Evolutionary conservation across 352 stramenopile genomes (phyloP).

Genomic region (Pythium biforme): DNA sequence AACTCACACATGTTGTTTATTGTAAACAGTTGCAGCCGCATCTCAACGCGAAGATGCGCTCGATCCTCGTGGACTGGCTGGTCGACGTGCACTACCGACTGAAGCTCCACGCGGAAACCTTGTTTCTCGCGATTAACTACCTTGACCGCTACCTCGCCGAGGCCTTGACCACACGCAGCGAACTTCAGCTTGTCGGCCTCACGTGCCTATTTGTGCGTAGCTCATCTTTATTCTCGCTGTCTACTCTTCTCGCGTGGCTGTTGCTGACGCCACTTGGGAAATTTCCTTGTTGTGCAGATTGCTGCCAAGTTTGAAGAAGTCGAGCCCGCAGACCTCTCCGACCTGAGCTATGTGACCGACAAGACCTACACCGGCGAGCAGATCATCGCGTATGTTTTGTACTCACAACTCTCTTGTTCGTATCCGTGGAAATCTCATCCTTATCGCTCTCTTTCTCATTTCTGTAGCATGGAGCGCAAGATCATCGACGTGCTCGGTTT

Average conservation of each 20-base stretch:
- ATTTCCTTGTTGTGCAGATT: conserved; percentile 40
- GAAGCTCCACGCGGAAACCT: conserved; percentile 95
- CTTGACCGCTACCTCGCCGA: conserved; percentile 97
- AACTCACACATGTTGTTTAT: neutral
- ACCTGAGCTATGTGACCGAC: conserved; percentile 99
- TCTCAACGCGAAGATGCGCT: conserved; percentile 58
- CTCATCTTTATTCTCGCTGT: neutral
- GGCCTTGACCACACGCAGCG: conserved; percentile 84
- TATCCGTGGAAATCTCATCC: neutral
- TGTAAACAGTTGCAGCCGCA: conserved; percentile 23
- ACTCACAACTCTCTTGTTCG: neutral
- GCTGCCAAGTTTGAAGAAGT: conserved; percentile 99
- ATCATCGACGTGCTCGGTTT: conserved; percentile 97
- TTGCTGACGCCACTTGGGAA: neutral
- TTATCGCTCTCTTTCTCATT: conserved; percentile 53
- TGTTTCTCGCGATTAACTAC: conserved; percentile 98
- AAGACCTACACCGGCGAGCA: conserved; percentile 90
- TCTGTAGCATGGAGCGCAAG: conserved; percentile 90
- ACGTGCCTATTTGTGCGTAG: conserved; percentile 87
- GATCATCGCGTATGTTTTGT: conserved; percentile 44
- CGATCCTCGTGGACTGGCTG: conserved; percentile 77
- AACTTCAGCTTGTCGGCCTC: conserved; percentile 98
- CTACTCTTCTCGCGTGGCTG: neutral
- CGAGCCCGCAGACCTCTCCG: conserved; percentile 95
- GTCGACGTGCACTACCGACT: conserved; percentile 98